Base-by-base conservation (phyloP, 441 rosid genomes). In the Iberis amara region DNA sequence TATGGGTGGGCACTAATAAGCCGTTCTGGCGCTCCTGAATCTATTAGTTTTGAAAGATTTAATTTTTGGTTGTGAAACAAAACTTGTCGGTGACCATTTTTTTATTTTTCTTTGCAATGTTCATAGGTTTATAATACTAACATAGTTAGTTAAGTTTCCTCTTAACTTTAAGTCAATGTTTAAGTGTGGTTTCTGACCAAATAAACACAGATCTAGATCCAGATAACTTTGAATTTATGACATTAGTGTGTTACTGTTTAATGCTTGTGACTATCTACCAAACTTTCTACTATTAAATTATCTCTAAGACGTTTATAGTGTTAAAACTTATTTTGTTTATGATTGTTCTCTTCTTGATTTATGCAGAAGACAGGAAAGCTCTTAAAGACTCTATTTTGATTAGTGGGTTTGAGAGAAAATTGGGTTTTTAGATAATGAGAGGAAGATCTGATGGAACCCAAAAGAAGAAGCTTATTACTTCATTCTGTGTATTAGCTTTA, bases 401-500 rank as follows among this genome's bases (percentile, higher is more conserved):
- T 36, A 1, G 47, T 50, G 44, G 46, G 26, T 36, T 24, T 33
- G 38, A 38, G 61, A 24, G 56, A 3, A 47, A 47, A 18, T 18
- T 18, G 21, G 21, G 21, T 18, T 18, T 18, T 18, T 18, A 18
- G 60, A 67, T 69, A 76, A 78, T 74, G 83, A 80, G 87, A 72
- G 85, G 83, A 71, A 80, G 91, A 74, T 56, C 85, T 38, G 91
- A 83, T 57, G 83, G 79, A 57, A 18, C 3, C 64, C 91, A 77
- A 57, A 83, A 79, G 83, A 80, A 73, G 75, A 76, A 78, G 42
- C 56, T 83, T 5, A 62, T 79, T 54, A 73, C 79, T 45, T 57
- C 68, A 0, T 37, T 78, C 41, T 70, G 77, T 59, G 39, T 61
- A 5, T 72, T 70, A 32, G 77, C 70, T 7, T 21, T 79, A 45